Base-by-base conservation (phyloP, 495 filamentous ascomycete genomes). In the Trichoderma asperelloides region DNA sequence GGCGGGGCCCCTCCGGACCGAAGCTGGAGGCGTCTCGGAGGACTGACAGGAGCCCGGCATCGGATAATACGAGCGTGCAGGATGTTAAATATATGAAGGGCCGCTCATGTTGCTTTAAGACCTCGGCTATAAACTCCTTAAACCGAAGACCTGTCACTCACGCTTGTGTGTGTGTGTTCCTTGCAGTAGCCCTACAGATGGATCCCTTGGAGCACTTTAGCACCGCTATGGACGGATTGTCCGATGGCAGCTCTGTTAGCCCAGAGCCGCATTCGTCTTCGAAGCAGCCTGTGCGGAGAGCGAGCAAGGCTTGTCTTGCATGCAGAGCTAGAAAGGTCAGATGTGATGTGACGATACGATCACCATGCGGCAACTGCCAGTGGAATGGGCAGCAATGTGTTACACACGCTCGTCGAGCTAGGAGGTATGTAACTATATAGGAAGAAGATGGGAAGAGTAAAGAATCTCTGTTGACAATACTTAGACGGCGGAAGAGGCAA, bases 331-430 rank as follows among this genome's bases (percentile, higher is more conserved):
- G 55, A 18, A 60, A 60, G 25, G 55, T 60, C 27, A 60, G 55
- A 30, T 60, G 55, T 7, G 55, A 60, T 60, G 55, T 60, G 25
- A 60, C 55, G 1, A 12, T 60, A 15, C 23, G 55, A 18, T 60
- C 55, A 18, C 55, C 55, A 15, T 60, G 55, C 12, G 55, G 55
- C 25, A 60, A 60, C 27, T 60, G 55, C 27, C 55, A 60, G 25
- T 60, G 55, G 55, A 60, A 60, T 21, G 55, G 55, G 15, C 55
- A 60, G 55, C 55, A 60, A 13, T 60, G 55, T 30, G 55, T 60
- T 12, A 60, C 55, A 60, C 55, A 60, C 18, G 55, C 55, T 60
- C 55, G 55, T 21, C 55, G 55, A 28, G 23, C 55, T 25, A 60
- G 55, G n/a, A 27, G 55, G 55, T 33, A 28, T 12, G 55, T 30